Base-by-base conservation (phyloP, 345 rosid species). In the Turritis glabra region DNA sequence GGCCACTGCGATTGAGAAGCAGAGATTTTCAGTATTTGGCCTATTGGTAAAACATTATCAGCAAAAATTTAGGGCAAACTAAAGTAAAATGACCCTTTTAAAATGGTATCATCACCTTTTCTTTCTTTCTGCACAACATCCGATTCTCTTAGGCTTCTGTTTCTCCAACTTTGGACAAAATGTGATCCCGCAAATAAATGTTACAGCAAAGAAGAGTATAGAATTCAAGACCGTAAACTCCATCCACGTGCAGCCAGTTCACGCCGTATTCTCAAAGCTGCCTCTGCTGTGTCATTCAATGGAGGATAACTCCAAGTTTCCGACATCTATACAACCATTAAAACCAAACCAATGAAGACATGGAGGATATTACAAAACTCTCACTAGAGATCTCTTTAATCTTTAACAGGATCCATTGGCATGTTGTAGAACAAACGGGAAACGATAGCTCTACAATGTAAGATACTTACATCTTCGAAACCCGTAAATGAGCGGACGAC, bases 251-350 rank as follows among this genome's bases (percentile, higher is more conserved):
- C 82, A n/a, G 94, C 91, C 30, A 92, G 84, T 21, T 86, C 90
- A 73, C 76, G 80, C 38, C 78, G 88, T 64, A 92, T 85, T 67
- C 83, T 88, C 44, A 47, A 76, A 40, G 98, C 99, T 63, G 94
- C 99, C 74, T 92, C 98, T 66, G 94, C 88, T 0, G 91, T 85
- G 81, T 95, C 99, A 69, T 85, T 89, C 40, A 92, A 82, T 35
- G 97, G 99, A 48, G 99, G 98, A 79, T 95, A 92, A 82, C 98
- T 90, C 97, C 97, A 92, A 77, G 85, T 89, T 69, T 88, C 98
- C 15, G 91, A 84, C 77, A 95, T 88, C 99, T 92, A 84, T 25
- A 69, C 70, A 21, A 44, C 55, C 72, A 72, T 44, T 17, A 7
- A 3, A 63, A 26, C 56, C 55, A 64, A 27, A 50, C 58, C 38